Conservation (phyloP, 805 yeast genomes). For the Ascoidea asiatica region DNA sequence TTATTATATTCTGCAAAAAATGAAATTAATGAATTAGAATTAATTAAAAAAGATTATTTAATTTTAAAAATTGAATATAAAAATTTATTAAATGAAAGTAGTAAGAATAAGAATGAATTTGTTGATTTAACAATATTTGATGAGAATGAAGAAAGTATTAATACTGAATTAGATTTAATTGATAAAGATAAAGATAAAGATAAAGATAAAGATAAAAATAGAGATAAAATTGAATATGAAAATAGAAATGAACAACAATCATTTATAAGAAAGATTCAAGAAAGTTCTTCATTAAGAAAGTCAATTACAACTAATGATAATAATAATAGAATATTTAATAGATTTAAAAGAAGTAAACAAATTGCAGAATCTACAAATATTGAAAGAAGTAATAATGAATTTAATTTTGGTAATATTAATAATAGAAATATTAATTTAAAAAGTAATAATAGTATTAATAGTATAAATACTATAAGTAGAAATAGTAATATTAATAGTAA, state of each 20-base stretch:
- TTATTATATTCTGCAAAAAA: conserved; percentile 1
- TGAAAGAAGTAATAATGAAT: neutral
- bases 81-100: neutral
- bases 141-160: neutral
- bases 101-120: neutral
- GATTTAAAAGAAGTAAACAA: neutral
- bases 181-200: neutral
- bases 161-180: neutral
- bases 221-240: neutral
- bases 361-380: conserved; percentile 3
- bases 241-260: neutral
- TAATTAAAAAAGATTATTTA: neutral
- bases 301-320: neutral
- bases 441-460: too few species aligned
- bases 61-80: neutral
- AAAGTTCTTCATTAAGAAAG: neutral
- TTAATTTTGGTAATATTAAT: too few species aligned
- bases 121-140: neutral
- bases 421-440: too few species aligned
- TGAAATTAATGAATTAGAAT: neutral
- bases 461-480: neutral
- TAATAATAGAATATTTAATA: neutral
- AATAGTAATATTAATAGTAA: neutral
- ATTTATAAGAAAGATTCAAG: conserved; percentile 1
- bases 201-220: neutral